These are phyloP conservation scores for Moniliella sp. DNA, from an alignment of 1,284 basidiomycete genomes.

Conservation along the genomic window DNA sequence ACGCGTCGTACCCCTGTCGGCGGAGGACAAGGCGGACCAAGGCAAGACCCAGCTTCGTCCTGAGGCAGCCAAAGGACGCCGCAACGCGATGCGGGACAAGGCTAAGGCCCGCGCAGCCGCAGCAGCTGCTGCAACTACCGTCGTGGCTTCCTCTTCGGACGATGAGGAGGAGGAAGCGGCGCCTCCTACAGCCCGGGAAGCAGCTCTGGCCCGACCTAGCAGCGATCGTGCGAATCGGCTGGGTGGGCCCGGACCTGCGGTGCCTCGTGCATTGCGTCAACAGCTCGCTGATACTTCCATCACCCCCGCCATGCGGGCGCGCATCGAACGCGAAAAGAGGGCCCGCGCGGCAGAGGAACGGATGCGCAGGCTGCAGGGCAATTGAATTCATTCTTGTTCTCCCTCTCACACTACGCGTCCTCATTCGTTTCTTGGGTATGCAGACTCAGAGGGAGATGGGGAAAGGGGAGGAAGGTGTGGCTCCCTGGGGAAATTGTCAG, in stretches of 20 bases:
- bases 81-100: slow-evolving; percentile 64
- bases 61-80: slow-evolving; percentile 52
- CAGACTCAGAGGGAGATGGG: no score
- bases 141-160: not conserved
- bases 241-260: slow-evolving; percentile 8
- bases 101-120: slow-evolving; percentile 48
- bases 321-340: slow-evolving; percentile 71
- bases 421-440: no score
- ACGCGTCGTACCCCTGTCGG: slow-evolving; percentile 60
- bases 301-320: slow-evolving; percentile 67
- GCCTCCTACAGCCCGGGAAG: no score
- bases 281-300: slow-evolving; percentile 41
- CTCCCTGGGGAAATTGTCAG: no score
- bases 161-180: not conserved
- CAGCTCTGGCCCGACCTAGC: not conserved
- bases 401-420: no score
- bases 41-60: no score
- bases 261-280: slow-evolving; percentile 3
- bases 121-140: slow-evolving; percentile 13
- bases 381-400: no score
- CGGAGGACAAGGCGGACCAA: slow-evolving; percentile 60
- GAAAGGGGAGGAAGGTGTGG: no score
- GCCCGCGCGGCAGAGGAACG: slow-evolving; percentile 79
- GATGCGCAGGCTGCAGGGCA: no score
- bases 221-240: slow-evolving; percentile 9